phyloP scores from a whole-genome alignment of 1,139 yeast species.

The Yamadazyma oceani region DNA sequence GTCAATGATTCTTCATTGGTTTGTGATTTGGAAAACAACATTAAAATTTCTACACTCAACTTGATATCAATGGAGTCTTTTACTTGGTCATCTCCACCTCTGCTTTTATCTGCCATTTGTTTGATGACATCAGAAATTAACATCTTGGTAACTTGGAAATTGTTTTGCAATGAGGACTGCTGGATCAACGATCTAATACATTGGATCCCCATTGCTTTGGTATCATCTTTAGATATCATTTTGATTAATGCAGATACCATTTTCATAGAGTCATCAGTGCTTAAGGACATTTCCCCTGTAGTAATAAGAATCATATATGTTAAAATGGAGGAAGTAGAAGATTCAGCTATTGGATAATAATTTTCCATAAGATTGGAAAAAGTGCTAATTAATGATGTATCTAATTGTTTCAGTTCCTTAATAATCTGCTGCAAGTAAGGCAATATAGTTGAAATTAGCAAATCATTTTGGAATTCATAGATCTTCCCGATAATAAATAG shows the following conservation, averaged over 20 bases:
- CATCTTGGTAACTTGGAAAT: constrained; percentile 25
- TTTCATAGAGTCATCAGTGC: constrained; percentile 30
- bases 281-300: constrained; percentile 45
- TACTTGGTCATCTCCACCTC: not conserved
- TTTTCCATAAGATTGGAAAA: constrained; percentile 38
- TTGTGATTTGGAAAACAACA: constrained; percentile 42
- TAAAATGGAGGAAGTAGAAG: constrained; percentile 46
- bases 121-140: constrained; percentile 18
- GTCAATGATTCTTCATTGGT: constrained; percentile 28
- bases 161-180: constrained; percentile 26
- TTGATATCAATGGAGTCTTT: constrained; percentile 29
- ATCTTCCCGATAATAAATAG: constrained; percentile 63
- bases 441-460: constrained; percentile 50
- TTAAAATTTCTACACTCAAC: constrained; percentile 54
- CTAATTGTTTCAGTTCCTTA: constrained; percentile 27
- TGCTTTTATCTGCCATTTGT: constrained; percentile 2
- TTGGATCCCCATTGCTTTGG: constrained; percentile 50
- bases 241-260: constrained; percentile 35
- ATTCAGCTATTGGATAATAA: constrained; percentile 23
- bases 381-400: constrained; percentile 30
- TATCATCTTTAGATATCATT: constrained; percentile 30
- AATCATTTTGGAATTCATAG: constrained; percentile 48
- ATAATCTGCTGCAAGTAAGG: constrained; percentile 59
- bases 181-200: constrained; percentile 58
- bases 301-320: constrained; percentile 63